phyloP scores from a whole-genome alignment of 768 basidiomycete genomes.

The Ramaria sp. region DNA sequence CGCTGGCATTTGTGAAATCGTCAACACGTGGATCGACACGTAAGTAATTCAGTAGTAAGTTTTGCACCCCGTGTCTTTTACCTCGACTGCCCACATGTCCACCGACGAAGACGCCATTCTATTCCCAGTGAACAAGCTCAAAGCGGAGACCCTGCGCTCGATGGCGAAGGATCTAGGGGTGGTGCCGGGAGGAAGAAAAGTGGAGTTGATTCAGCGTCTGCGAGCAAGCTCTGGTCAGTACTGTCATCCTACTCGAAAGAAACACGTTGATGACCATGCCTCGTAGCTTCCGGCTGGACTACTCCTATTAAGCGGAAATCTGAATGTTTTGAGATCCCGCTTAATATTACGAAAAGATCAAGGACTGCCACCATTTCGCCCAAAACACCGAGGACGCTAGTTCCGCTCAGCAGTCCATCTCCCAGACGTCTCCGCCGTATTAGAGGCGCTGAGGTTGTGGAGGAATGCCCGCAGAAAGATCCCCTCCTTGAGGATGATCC shows the following conservation, averaged over 20 bases:
- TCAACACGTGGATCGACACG: not conserved
- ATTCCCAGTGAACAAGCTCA: not conserved
- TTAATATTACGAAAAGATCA: not conserved
- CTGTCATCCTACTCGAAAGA: no score
- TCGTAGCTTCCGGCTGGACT: not conserved
- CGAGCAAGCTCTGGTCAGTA: not conserved
- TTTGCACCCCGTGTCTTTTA: not conserved
- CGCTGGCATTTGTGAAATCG: no score
- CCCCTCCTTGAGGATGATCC: not conserved
- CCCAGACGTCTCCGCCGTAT: not conserved
- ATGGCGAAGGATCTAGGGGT: slow-evolving; percentile 1
- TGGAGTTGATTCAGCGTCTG: not conserved
- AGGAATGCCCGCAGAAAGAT: not conserved
- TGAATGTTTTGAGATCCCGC: not conserved
- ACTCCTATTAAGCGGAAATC: not conserved
- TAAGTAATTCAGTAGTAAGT: not conserved
- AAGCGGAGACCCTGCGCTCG: not conserved
- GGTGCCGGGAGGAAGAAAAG: not conserved
- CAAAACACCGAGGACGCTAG: not conserved
- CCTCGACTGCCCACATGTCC: not conserved
- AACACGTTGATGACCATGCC: no score
- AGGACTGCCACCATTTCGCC: not conserved
- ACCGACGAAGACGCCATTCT: not conserved
- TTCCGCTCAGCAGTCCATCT: not conserved
- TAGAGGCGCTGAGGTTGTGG: not conserved